phyloP scores from a whole-genome alignment of 352 stramenopile genomes.

The Phytopythium litorale region DNA sequence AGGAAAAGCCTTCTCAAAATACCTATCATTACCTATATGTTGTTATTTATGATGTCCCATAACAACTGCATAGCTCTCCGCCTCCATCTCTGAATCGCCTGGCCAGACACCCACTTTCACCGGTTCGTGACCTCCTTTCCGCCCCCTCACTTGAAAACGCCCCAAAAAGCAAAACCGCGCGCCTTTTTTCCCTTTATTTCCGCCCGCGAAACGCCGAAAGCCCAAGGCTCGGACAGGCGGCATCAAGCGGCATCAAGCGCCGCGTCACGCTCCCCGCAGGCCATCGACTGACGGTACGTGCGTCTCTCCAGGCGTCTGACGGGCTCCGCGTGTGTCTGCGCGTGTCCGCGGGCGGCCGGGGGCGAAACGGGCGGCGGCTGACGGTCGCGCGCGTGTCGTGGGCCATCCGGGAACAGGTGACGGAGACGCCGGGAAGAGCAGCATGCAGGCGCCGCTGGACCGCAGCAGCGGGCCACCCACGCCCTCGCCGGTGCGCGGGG shows the following conservation, averaged over 20 bases:
- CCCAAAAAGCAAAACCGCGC: neutral
- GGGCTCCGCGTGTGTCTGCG: too few relatives aligned
- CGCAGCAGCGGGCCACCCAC: neutral
- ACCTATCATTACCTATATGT: neutral
- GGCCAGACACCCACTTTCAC: neutral
- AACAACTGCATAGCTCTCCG: too few relatives aligned
- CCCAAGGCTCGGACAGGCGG: too few relatives aligned
- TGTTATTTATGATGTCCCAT: too few relatives aligned
- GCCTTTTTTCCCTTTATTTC: slow-evolving; percentile 1
- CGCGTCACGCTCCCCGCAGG: too few relatives aligned
- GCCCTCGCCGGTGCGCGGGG: neutral
- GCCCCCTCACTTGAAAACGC: neutral
- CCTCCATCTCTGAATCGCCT: too few relatives aligned
- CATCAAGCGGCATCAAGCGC: too few relatives aligned
- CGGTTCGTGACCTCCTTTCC: neutral
- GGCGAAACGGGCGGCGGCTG: neutral
- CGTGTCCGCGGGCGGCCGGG: too few relatives aligned
- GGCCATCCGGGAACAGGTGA: too few relatives aligned
- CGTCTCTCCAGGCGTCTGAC: too few relatives aligned
- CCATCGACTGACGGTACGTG: neutral
- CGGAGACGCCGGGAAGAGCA: neutral
- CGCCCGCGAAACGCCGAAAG: neutral
- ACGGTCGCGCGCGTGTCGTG: too few relatives aligned
- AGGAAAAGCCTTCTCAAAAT: too few relatives aligned
- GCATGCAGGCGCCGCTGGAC: slow-evolving; percentile 6